These are phyloP conservation scores for Euphrasia confusa DNA, from an alignment of 257 asterid species.

Conservation along the genomic window DNA sequence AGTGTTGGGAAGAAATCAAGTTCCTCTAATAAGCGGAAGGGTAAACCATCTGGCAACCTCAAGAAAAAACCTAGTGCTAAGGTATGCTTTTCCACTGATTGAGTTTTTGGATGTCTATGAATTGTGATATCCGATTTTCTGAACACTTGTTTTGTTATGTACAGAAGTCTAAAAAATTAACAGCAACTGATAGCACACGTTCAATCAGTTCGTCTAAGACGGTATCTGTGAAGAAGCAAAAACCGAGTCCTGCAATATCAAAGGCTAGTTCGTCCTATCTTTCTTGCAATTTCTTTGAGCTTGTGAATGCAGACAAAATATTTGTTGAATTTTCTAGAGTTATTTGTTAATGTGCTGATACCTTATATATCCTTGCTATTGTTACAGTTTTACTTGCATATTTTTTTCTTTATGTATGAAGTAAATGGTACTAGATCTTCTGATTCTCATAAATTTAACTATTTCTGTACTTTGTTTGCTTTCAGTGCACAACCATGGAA, in stretches of 20 bases:
- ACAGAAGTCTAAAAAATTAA: constrained; percentile 56
- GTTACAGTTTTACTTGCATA: constrained; percentile 13
- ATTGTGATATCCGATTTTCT: constrained; percentile 19
- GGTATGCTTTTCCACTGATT: constrained; percentile 40
- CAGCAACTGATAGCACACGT: constrained; percentile 35
- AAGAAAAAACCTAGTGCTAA: constrained; percentile 41
- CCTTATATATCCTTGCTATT: not conserved
- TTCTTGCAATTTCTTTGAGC: constrained; percentile 17
- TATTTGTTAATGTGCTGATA: constrained; percentile 15
- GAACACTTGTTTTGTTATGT: constrained; percentile 25
- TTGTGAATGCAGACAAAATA: constrained; percentile 17
- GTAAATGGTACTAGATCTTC: constrained; percentile 14
- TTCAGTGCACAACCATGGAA: constrained; percentile 68
- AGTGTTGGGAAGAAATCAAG: constrained; percentile 40
- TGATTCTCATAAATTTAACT: constrained; percentile 13
- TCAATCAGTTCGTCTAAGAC: constrained; percentile 42
- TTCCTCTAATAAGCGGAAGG: constrained; percentile 51
- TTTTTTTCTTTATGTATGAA: constrained; percentile 8
- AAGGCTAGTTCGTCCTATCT: constrained; percentile 48
- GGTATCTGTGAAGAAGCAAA: constrained; percentile 56
- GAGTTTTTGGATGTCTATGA: constrained; percentile 19
- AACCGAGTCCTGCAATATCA: constrained; percentile 46
- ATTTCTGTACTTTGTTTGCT: constrained; percentile 16
- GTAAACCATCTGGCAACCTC: constrained; percentile 44
- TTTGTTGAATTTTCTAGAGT: not conserved